Evolutionary conservation across 1,284 basidiomycete genomes (phyloP), one percentile per base, ranked within the genome.

Genomic region (Sporisorium scitamineum): DNA sequence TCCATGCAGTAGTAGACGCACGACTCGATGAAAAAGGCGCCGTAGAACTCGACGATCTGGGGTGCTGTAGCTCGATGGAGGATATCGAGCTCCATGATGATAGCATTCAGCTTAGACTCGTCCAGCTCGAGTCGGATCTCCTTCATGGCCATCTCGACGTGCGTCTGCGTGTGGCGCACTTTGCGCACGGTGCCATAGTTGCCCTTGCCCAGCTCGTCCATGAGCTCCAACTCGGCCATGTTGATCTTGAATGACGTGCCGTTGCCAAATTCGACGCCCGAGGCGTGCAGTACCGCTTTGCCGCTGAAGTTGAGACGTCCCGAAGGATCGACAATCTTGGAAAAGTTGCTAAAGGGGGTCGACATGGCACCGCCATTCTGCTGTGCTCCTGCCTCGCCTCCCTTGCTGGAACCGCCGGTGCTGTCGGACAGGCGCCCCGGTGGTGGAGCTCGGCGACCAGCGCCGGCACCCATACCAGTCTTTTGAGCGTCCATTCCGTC

Each of bases 1-100:
- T 99, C 96, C 95, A 99, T 98, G 87, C 96, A 98, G 87, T 97
- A 98, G 87, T 98, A 98, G 39, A 99, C 96, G 86, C 93, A 99
- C 26, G 92, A 94, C 86, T 99, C 96, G 86, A 97, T 95, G 86
- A 97, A 98, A 88, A 99, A 99, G 3, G 96, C 96, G 48, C 96
- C 96, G 86, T 97, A 98, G 81, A 99, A 99, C 79, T 98, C 96
- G 84, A 99, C 94, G 76, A 99, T 98, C 85, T 94, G 91, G 7
- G 92, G 92, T 14, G 93, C 91, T 27, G 92, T 90, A 4, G 95
- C 96, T 32, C 95, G 92, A 87, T 99, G 96, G 27, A 99, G 90
- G 78, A 99, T 93, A 85, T 99, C 95, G 58, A 99, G 92, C 86
- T 99, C 96, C 92, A 97, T 98, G 80, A 99, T 92, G 88, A 99